phyloP scores from a whole-genome alignment of 257 asterid genomes.

The Penstemon newberryi region DNA sequence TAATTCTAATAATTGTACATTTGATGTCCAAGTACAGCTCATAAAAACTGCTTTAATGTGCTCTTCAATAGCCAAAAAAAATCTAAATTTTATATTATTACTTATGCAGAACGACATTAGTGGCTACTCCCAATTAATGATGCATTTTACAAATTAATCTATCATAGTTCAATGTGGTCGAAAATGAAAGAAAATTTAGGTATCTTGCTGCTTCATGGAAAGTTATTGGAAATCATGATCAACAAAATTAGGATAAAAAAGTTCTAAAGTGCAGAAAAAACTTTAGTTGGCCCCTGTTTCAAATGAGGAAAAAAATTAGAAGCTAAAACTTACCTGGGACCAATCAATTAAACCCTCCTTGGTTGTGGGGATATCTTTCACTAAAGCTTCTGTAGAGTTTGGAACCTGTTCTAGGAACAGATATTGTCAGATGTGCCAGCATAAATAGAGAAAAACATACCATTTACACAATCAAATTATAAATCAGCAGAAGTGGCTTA shows the following conservation, averaged over 20 bases:
- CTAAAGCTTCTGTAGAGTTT: slow-evolving; percentile 62
- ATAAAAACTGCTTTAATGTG: background rate
- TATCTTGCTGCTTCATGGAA: background rate
- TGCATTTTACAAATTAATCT: background rate
- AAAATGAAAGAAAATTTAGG: too few species aligned
- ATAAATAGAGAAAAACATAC: slow-evolving; percentile 12
- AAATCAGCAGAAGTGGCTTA: slow-evolving; percentile 13
- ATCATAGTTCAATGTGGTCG: background rate
- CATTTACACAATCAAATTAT: slow-evolving; percentile 15
- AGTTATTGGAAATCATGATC: background rate
- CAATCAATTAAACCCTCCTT: slow-evolving; percentile 81
- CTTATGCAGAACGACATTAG: slow-evolving; percentile 1
- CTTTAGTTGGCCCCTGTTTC: slow-evolving; percentile 17
- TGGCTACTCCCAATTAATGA: background rate
- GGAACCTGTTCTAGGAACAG: slow-evolving; percentile 67
- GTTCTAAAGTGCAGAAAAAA: background rate
- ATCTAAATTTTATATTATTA: background rate
- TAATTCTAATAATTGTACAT: background rate
- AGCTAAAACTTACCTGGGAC: slow-evolving; percentile 68
- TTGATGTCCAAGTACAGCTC: background rate
- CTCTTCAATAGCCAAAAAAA: background rate
- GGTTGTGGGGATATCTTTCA: slow-evolving; percentile 70
- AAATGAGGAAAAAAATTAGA: background rate
- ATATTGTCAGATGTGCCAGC: slow-evolving; percentile 20
- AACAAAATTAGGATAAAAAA: background rate